Base-by-base conservation (phyloP, 1,284 basidiomycete species). In the Lentinula novae-zelandiae region DNA sequence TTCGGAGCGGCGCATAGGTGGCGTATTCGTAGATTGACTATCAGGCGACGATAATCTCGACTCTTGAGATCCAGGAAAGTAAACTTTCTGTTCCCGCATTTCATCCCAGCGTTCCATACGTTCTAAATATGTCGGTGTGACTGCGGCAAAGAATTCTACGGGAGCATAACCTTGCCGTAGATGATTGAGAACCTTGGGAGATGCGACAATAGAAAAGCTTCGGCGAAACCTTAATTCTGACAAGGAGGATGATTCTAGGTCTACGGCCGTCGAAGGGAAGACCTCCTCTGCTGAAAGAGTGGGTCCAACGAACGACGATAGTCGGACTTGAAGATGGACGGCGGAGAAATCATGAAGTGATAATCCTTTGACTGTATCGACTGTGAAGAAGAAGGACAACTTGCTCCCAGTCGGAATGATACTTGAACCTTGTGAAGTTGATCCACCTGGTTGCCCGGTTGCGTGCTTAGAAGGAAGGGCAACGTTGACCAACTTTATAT, bases 61-160 rank as follows among this genome's bases (percentile, higher is more conserved):
- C n/a, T 65, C 62, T 13, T 75, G 64, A 58, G 69, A 72, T 50
- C 76, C 67, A n/a, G 74, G 70, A 62, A 72, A 71, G 62, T 69
- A 70, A 44, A 76, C 74, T 64, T 84, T 84, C 60, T 85, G 81
- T 64, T 94, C 92, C 58, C 91, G 84, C 78, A 93, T 81, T 69
- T 94, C 90, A 69, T 96, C 95, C 92, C 93, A 97, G 50, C 92
- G 83, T 69, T 96, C 93, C 73, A 97, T 77, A 8, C 93, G 85
- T 65, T 93, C 90, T 61, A 98, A 74, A 72, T 96, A 97, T 12
- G 87, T 90, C 5, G 90, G 82, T 57, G 84, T 87, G 49, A 90
- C 80, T 7, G 87, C 81, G 7, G 92, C 95, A 65, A 95, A 97
- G 72, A 97, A 92, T 69, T 96, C 92, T 68, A 98, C 82, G 0